Evolutionary conservation across 2,329 filamentous ascomycete species (phyloP).

Genomic region (Neopestalotiopsis rosae): DNA sequence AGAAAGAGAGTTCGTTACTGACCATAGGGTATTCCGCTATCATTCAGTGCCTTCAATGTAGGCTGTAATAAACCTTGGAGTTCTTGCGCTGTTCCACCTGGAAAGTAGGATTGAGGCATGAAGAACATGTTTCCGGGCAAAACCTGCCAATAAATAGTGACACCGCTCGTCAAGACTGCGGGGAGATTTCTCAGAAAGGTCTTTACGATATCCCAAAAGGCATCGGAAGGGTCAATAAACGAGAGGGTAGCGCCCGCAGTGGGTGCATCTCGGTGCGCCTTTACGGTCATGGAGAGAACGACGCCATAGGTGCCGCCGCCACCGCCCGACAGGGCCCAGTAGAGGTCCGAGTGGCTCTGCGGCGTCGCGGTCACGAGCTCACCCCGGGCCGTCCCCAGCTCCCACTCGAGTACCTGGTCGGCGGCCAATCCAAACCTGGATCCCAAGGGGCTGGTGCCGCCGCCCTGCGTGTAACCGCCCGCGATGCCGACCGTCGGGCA

Average conservation of each 20-base stretch:
- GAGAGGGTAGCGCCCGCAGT: constrained; percentile 50
- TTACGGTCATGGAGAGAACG: constrained; percentile 60
- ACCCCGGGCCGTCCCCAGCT: constrained; percentile 60
- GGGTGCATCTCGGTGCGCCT: constrained; percentile 49
- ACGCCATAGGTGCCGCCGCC: constrained; percentile 65
- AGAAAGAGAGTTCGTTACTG: neutral
- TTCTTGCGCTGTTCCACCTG: constrained; percentile 18
- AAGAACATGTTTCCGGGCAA: constrained; percentile 17
- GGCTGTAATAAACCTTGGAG: constrained; percentile 21
- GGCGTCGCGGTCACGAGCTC: constrained; percentile 52
- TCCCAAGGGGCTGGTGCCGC: constrained; percentile 60
- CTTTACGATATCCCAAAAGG: constrained; percentile 14
- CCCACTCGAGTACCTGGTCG: constrained; percentile 61
- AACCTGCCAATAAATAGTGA: constrained; percentile 11
- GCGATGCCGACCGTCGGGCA: constrained; percentile 1
- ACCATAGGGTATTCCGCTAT: constrained; percentile 23
- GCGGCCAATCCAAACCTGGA: constrained; percentile 61
- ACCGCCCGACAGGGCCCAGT: constrained; percentile 67
- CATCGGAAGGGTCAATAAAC: constrained; percentile 38
- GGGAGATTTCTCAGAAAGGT: constrained; percentile 18
- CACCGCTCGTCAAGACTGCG: constrained; percentile 18
- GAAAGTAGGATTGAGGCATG: constrained; percentile 20
- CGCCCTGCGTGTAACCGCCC: constrained; percentile 41
- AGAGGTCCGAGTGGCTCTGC: constrained; percentile 58
- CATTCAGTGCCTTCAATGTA: constrained; percentile 19